A percentile compares a stretch with the other conserved stretches of the same genome.
phyloP scores from a whole-genome alignment of 768 basidiomycete species.

The Artomyces pyxidatus region DNA sequence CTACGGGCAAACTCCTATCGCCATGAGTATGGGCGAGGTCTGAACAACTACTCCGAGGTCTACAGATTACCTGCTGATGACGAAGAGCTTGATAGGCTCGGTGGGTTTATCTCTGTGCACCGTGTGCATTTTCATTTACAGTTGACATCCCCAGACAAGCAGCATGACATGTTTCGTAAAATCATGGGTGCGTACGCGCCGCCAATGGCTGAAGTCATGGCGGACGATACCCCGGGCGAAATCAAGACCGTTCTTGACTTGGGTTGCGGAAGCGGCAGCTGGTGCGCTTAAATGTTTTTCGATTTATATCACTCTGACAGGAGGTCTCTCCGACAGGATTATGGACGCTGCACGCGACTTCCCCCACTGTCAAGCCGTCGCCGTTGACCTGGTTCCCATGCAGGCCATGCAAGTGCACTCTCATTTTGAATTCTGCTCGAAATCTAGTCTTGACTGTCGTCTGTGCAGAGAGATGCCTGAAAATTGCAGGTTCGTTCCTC shows the following conservation, averaged over 20 bases:
- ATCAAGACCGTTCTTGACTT: slow-evolving; percentile 62
- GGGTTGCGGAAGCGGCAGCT: slow-evolving; percentile 73
- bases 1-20: slow-evolving; percentile 49
- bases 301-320: neutral
- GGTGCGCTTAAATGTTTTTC: slow-evolving; percentile 34
- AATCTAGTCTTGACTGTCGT: slow-evolving; percentile 11
- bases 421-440: neutral
- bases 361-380: slow-evolving; percentile 59
- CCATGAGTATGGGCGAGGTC: slow-evolving; percentile 57
- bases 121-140: neutral
- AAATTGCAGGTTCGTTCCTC: slow-evolving; percentile 50
- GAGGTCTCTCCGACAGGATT: slow-evolving; percentile 42
- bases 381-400: slow-evolving; percentile 78
- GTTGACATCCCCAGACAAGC: slow-evolving; percentile 41
- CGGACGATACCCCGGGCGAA: slow-evolving; percentile 47
- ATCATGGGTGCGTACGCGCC: slow-evolving; percentile 64
- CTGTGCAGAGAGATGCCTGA: slow-evolving; percentile 50
- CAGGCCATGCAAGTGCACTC: slow-evolving; percentile 47
- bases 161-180: slow-evolving; percentile 56
- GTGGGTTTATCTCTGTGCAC: slow-evolving; percentile 30
- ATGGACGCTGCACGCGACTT: slow-evolving; percentile 67
- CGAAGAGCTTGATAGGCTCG: slow-evolving; percentile 62
- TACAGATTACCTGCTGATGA: slow-evolving; percentile 75
- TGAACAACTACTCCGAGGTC: slow-evolving; percentile 75
- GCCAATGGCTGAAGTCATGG: slow-evolving; percentile 49